phyloP scores from a whole-genome alignment of 2,329 filamentous ascomycete species.

The Aspergillus cejpii region DNA sequence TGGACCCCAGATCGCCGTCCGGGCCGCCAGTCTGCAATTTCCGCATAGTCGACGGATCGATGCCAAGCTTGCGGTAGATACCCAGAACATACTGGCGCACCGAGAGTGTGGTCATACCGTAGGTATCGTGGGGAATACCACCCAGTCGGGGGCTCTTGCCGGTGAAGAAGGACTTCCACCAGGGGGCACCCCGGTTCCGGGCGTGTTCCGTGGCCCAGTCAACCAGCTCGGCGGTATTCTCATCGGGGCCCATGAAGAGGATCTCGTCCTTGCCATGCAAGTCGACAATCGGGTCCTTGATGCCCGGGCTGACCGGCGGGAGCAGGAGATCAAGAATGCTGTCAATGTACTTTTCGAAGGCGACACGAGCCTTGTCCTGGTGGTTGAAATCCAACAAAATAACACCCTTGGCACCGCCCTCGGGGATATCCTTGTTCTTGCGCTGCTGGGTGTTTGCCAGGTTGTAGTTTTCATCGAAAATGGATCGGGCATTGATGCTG shows the following conservation, averaged over 20 bases:
- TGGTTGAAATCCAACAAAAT: conserved; percentile 89
- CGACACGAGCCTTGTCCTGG: conserved; percentile 84
- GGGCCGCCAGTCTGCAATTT: conserved; percentile 98
- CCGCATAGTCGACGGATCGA: conserved; percentile 74
- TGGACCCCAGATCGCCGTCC: conserved; percentile 92
- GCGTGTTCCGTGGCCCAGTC: conserved; percentile 99
- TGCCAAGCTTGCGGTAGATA: conserved; percentile 90
- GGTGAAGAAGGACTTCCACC: conserved; percentile 99
- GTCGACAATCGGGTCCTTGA: conserved; percentile 98
- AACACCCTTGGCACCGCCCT: conserved; percentile 96
- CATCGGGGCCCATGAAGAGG: conserved; percentile 95
- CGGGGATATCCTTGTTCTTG: conserved; percentile 99
- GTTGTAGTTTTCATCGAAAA: conserved; percentile 99
- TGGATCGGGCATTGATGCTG: conserved; percentile 86
- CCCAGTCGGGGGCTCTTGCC: conserved; percentile 94
- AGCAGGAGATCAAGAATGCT: conserved; percentile 93
- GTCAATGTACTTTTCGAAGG: conserved; percentile 99
- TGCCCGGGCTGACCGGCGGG: conserved; percentile 82
- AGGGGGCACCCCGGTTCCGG: conserved; percentile 75
- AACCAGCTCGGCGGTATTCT: conserved; percentile 96
- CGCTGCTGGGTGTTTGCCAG: conserved; percentile 97
- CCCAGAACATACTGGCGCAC: conserved; percentile 94
- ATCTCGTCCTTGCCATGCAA: conserved; percentile 93
- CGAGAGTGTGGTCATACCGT: conserved; percentile 96
- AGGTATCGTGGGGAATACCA: conserved; percentile 90